These are phyloP conservation scores for Monosporascus sp. DNA, from an alignment of 2,329 filamentous ascomycete genomes.

Conservation along the genomic window DNA sequence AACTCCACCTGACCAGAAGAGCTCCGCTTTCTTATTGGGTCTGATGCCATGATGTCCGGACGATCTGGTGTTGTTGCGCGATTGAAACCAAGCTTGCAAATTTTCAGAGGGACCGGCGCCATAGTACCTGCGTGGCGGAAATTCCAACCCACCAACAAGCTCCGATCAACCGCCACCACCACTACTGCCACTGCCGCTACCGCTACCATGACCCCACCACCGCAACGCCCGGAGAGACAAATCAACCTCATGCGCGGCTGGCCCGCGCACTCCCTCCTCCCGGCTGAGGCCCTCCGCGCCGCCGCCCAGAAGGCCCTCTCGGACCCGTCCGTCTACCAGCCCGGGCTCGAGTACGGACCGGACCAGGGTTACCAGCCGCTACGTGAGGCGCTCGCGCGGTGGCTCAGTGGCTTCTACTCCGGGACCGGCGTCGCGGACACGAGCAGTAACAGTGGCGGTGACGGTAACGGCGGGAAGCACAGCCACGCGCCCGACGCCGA, in stretches of 20 bases:
- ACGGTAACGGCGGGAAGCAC: conserved; percentile 4
- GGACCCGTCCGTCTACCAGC: conserved; percentile 50
- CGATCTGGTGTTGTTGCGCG: not conserved
- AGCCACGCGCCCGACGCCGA: conserved; percentile 32
- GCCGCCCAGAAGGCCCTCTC: conserved; percentile 58
- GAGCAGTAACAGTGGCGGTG: conserved; percentile 21
- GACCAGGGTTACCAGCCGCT: conserved; percentile 70
- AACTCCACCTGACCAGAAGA: no score
- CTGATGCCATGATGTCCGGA: no score
- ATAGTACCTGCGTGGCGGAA: not conserved
- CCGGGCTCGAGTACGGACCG: conserved; percentile 73
- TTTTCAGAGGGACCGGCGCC: not conserved
- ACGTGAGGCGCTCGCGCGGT: conserved; percentile 61
- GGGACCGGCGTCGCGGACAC: conserved; percentile 9
- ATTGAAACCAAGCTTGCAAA: not conserved
- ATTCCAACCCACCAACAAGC: no score
- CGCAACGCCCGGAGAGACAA: conserved; percentile 25
- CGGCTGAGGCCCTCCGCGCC: conserved; percentile 53
- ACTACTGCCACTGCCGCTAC: not conserved
- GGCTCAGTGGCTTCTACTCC: conserved; percentile 61
- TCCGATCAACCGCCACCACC: not conserved
- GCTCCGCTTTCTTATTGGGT: no score
- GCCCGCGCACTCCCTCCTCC: conserved; percentile 60
- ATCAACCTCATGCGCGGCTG: conserved; percentile 67
- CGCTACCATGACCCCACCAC: not conserved